Conservation (phyloP, 2,329 filamentous ascomycete genomes). For the Botrytis deweyae region DNA sequence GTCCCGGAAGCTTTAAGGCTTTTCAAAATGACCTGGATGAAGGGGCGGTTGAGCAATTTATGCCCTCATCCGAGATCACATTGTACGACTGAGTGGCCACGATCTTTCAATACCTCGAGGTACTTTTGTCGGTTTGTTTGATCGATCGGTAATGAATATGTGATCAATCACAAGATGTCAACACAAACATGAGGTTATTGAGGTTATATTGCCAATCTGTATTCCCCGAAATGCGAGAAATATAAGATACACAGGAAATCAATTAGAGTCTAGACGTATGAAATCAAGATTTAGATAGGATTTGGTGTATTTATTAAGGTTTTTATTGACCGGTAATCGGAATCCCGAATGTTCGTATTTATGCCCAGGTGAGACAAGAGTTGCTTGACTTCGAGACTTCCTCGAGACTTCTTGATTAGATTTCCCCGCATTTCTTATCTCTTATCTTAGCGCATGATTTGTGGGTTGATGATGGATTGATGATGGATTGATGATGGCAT, state of each 20-base stretch:
- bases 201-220: conserved; percentile 13
- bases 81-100: conserved; percentile 6
- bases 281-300: neutral
- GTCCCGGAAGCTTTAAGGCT: neutral
- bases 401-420: neutral
- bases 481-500: neutral
- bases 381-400: neutral
- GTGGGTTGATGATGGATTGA: neutral
- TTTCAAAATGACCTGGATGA: neutral
- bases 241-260: neutral
- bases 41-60: conserved; percentile 16
- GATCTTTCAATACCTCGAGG: neutral
- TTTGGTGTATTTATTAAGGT: neutral
- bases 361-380: neutral
- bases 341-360: neutral
- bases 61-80: conserved; percentile 18
- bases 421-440: conserved; percentile 20
- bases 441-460: conserved; percentile 11
- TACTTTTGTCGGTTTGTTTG: neutral
- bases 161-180: conserved; percentile 7
- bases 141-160: conserved; percentile 1
- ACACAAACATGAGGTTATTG: neutral
- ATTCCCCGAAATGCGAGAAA: conserved; percentile 14
- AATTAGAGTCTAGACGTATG: neutral
- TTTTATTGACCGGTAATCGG: neutral